These are phyloP conservation scores for Scedosporium apiospermum DNA, from an alignment of 2,329 filamentous ascomycete species.

Conservation along the genomic window DNA sequence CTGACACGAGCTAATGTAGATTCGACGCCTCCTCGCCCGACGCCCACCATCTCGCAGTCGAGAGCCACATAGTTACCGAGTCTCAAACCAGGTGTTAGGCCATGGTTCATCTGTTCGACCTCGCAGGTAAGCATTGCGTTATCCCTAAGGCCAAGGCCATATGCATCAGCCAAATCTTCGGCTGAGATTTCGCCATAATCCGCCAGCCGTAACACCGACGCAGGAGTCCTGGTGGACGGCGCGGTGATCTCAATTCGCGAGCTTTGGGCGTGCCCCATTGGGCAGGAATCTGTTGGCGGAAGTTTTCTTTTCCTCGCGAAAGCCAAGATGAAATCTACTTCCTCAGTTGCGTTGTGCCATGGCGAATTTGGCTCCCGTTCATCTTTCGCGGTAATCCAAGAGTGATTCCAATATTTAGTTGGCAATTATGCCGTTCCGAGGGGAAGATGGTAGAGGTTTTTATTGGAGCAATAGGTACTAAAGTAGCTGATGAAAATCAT, in stretches of 20 bases:
- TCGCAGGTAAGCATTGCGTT: constrained; percentile 36
- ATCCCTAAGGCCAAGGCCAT: constrained; percentile 43
- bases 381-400: too few relatives aligned
- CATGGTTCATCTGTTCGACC: constrained; percentile 51
- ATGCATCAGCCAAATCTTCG: constrained; percentile 51
- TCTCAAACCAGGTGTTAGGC: constrained; percentile 50
- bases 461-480: too few relatives aligned
- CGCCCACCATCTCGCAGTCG: constrained; percentile 97
- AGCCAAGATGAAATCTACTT: too few relatives aligned
- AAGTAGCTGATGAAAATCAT: too few relatives aligned
- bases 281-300: too few relatives aligned
- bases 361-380: too few relatives aligned
- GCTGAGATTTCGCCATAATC: constrained; percentile 52
- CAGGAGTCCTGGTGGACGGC: constrained; percentile 28
- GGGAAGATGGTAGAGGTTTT: too few relatives aligned
- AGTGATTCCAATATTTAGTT: too few relatives aligned
- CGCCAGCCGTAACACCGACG: constrained; percentile 50
- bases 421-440: too few relatives aligned
- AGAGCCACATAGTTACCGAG: constrained; percentile 86
- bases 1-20: constrained; percentile 80
- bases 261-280: constrained; percentile 51
- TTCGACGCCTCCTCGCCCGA: constrained; percentile 59
- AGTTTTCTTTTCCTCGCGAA: too few relatives aligned
- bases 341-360: too few relatives aligned
- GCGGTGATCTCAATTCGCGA: constrained; percentile 29